Base-by-base conservation (phyloP, 495 filamentous ascomycete genomes). In the Pyrenula massariospora region DNA sequence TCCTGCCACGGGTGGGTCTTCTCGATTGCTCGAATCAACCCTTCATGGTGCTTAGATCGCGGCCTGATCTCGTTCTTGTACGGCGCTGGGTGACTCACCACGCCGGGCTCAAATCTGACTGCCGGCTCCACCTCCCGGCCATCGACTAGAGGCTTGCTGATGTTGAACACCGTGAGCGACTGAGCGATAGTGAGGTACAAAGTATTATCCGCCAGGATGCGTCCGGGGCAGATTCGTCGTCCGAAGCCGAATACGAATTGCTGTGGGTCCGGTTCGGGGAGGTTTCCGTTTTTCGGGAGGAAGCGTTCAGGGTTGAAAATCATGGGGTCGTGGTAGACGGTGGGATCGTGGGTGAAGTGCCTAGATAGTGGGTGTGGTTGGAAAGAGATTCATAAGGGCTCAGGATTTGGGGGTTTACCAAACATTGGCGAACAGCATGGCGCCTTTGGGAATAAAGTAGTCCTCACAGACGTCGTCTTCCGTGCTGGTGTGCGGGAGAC, bases 381-480 rank as follows among this genome's bases (percentile, higher is more conserved):
- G 22, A 50, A 56, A 1, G 54, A 24, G 11, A 53, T 48, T 12
- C 23, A 10, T n/a, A n/a, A n/a, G n/a, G n/a, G n/a, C n/a, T n/a
- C n/a, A n/a, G n/a, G n/a, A n/a, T n/a, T n/a, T n/a, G n/a, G n/a
- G n/a, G n/a, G n/a, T n/a, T n/a, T n/a, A n/a, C n/a, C n/a, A n/a
- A n/a, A n/a, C n/a, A n/a, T n/a, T n/a, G n/a, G n/a, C n/a, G n/a
- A n/a, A n/a, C n/a, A n/a, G n/a, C n/a, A n/a, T 65, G 2, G 79
- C 65, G 22, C 70, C 67, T 57, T 74, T 75, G 8, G 81, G 79
- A 51, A 83, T 79, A 3, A 70, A 64, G 59, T 73, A 78, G 12
- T 77, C 80, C 1, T 72, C 58, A 48, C 72, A 77, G 11, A 70
- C 65, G 58, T 84, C 79, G 53, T 83, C 82, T n/a, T 76, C 65